phyloP scores from a whole-genome alignment of 495 filamentous ascomycete species.

The Tuber brumale region DNA sequence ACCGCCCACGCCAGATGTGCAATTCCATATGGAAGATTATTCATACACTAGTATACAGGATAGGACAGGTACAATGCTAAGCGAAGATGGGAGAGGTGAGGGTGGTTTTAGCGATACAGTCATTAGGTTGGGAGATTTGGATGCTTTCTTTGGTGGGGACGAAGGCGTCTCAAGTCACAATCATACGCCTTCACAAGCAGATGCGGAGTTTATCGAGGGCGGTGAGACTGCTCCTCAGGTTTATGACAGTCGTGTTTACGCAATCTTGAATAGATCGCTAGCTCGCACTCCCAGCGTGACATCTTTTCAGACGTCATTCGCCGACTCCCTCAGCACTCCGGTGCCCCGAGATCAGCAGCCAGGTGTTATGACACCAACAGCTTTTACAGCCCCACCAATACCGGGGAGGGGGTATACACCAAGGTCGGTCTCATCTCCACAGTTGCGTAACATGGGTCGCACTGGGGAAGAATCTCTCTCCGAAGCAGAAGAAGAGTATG shows the following conservation, averaged over 20 bases:
- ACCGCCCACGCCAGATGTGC: constrained; percentile 73
- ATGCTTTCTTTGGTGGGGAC: constrained; percentile 81
- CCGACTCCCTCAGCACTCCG: constrained; percentile 49
- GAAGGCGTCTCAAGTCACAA: constrained; percentile 50
- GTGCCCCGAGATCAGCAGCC: constrained; percentile 27
- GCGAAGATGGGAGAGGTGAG: constrained; percentile 69
- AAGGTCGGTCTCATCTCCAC: constrained; percentile 37
- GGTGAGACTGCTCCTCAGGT: constrained; percentile 75
- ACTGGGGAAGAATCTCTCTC: constrained; percentile 37
- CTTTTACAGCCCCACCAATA: constrained; percentile 44
- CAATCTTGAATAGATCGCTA: constrained; percentile 68
- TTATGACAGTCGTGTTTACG: constrained; percentile 89
- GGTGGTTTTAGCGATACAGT: constrained; percentile 63
- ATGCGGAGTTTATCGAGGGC: constrained; percentile 53
- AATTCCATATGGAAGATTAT: constrained; percentile 87
- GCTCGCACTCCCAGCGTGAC: constrained; percentile 61
- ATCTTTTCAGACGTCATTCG: constrained; percentile 84
- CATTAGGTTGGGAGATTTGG: constrained; percentile 82
- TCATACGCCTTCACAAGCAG: constrained; percentile 44
- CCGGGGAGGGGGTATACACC: constrained; percentile 30
- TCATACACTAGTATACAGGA: constrained; percentile 67
- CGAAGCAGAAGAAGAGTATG: constrained; percentile 36
- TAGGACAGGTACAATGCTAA: constrained; percentile 84
- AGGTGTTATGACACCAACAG: constrained; percentile 42
- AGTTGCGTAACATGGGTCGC: constrained; percentile 32